These are phyloP conservation scores for Phoma herbarum DNA, from an alignment of 2,329 filamentous ascomycete genomes.

Conservation along the genomic window DNA sequence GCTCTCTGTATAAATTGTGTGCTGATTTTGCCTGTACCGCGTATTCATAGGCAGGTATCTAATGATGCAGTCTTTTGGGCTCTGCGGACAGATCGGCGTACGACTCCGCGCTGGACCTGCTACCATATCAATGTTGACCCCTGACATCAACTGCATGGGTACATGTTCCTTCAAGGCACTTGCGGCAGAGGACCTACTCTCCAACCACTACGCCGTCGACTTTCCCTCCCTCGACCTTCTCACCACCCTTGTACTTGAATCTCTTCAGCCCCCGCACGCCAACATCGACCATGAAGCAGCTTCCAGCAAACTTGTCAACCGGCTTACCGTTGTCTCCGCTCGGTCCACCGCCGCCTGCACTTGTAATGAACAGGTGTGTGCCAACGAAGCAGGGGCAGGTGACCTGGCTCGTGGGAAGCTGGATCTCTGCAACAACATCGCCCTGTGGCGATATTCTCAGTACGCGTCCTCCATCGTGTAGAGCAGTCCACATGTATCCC, in stretches of 20 bases:
- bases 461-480: conserved; percentile 81
- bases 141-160: background rate
- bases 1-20: background rate
- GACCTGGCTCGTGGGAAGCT: conserved; percentile 78
- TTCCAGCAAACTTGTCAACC: conserved; percentile 72
- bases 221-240: conserved; percentile 41
- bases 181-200: conserved; percentile 21
- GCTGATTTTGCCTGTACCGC: too few relatives aligned
- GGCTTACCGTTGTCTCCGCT: conserved; percentile 65
- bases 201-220: conserved; percentile 39
- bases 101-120: background rate
- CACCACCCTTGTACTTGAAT: conserved; percentile 48
- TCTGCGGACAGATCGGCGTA: background rate
- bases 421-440: conserved; percentile 76
- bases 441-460: conserved; percentile 76
- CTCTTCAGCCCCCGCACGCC: conserved; percentile 67
- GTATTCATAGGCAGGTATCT: background rate
- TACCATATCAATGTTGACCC: background rate
- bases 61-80: background rate
- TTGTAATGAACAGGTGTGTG: conserved; percentile 78
- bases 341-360: conserved; percentile 60
- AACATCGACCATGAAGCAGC: conserved; percentile 79
- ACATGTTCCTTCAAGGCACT: background rate
- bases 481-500: conserved; percentile 86
- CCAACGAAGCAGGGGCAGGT: conserved; percentile 85